These are phyloP conservation scores for Eremochloa ophiuroides DNA, from an alignment of 176 grass and related monocot genomes.

Conservation along the genomic window DNA sequence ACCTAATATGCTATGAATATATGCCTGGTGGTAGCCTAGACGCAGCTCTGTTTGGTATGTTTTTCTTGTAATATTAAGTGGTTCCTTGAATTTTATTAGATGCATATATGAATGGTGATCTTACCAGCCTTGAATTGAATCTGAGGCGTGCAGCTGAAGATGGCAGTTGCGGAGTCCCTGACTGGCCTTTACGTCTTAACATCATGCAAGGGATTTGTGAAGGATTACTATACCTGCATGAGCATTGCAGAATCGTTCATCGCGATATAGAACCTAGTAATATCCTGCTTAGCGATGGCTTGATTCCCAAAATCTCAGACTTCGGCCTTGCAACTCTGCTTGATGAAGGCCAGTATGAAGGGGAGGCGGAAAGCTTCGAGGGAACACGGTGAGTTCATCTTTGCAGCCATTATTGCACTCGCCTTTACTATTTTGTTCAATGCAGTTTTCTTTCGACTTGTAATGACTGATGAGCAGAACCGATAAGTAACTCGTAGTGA, in stretches of 20 bases:
- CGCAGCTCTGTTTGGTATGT: constrained; percentile 18
- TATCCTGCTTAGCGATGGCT: constrained; percentile 10
- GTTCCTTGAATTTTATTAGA: background rate
- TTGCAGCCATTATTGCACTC: background rate
- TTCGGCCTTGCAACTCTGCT: constrained; percentile 32
- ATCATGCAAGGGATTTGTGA: constrained; percentile 30
- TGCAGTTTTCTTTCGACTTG: background rate
- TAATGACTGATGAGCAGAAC: background rate
- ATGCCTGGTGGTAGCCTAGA: constrained; percentile 31
- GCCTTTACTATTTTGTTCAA: background rate
- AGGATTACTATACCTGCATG: constrained; percentile 33
- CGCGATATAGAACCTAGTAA: constrained; percentile 31
- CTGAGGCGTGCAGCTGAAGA: background rate
- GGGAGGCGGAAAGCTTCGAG: background rate
- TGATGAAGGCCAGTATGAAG: constrained; percentile 15
- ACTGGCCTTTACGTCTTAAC: constrained; percentile 9
- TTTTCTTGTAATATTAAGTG: background rate
- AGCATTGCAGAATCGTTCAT: constrained; percentile 28
- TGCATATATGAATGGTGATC: background rate
- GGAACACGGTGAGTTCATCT: background rate
- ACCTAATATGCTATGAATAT: constrained; percentile 31
- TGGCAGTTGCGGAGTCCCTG: background rate
- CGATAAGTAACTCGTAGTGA: no score
- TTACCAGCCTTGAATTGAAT: background rate
- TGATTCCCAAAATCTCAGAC: constrained; percentile 30